Conservation (phyloP, 75 land plant species). For the Cunninghamia lanceolata region DNA sequence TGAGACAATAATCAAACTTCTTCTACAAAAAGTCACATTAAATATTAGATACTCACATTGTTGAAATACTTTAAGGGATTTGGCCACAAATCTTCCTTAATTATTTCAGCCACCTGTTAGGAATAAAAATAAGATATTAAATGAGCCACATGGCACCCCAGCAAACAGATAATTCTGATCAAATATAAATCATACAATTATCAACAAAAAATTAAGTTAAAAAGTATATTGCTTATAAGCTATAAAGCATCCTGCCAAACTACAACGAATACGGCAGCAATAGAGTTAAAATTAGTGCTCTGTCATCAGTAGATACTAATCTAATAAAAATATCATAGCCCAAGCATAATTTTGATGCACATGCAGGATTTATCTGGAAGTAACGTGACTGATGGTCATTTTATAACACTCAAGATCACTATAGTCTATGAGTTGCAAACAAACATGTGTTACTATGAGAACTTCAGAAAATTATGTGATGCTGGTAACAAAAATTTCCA, state of each 20-base stretch:
- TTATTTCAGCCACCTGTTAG: conserved; percentile 83
- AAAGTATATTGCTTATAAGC: not conserved
- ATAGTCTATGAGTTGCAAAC: not conserved
- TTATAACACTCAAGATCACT: not conserved
- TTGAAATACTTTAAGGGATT: conserved; percentile 92
- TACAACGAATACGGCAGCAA: not conserved
- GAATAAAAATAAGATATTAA: not conserved
- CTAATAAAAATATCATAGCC: not conserved
- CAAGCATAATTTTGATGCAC: not conserved
- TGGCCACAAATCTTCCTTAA: conserved; percentile 96
- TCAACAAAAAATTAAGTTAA: not conserved
- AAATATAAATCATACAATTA: not conserved
- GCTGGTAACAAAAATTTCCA: too few species aligned
- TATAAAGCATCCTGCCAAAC: not conserved
- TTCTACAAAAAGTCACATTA: not conserved
- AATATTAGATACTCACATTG: conserved; percentile 49
- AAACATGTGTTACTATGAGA: too few species aligned
- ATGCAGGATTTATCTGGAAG: not conserved
- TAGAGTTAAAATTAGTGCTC: not conserved
- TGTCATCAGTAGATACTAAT: not conserved
- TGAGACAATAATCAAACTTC: not conserved
- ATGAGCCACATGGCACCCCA: not conserved
- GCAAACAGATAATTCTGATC: not conserved
- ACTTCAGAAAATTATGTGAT: too few species aligned
- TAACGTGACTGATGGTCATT: not conserved